Base-by-base conservation (phyloP, 768 basidiomycete species). In the Coprinellus micaceus region DNA sequence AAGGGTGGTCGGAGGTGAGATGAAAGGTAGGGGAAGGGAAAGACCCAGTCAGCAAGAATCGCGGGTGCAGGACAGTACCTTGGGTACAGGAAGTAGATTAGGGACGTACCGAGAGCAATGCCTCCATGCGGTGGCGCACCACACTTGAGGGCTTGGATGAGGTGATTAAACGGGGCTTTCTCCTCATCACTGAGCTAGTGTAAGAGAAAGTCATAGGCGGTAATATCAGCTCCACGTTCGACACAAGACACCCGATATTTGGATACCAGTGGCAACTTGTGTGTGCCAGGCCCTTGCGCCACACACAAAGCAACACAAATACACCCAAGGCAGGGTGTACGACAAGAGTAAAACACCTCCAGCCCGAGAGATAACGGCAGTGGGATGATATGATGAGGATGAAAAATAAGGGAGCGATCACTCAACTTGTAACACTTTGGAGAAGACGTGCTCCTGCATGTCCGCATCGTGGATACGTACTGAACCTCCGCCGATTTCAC, bases 91-190 rank as follows among this genome's bases (percentile, higher is more conserved):
- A 55, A 51, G 45, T 24, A 15, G 56, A 45, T 43, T 37, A n/a
- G n/a, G 54, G 43, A 48, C 77, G 53, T 68, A 90, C 94, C 94
- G 54, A 98, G 77, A 1, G 95, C 95, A 53, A 97, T 90, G 41
- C 95, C 95, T 33, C 91, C 95, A 74, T 98, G 95, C 61, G 95
- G 95, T 22, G 95, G 94, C 15, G 95, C 95, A 56, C 95, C 95
- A 70, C 86, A 92, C 64, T 77, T 77, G 56, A 98, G 79, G 15
- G 95, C 95, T 65, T 93, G 86, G 33, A 96, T 73, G 1, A 98
- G 82, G 65, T 94, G 94, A 54, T 81, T 72, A 74, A 98, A 98
- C 4, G 91, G 81, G 7, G 78, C 71, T 56, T 83, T 82, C 69
- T 97, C 94, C 52, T 77, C 64, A 45, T 87, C 82, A 62, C 77